These are phyloP conservation scores for Phaeotremella fagi DNA, from an alignment of 768 basidiomycete species.

Conservation along the genomic window DNA sequence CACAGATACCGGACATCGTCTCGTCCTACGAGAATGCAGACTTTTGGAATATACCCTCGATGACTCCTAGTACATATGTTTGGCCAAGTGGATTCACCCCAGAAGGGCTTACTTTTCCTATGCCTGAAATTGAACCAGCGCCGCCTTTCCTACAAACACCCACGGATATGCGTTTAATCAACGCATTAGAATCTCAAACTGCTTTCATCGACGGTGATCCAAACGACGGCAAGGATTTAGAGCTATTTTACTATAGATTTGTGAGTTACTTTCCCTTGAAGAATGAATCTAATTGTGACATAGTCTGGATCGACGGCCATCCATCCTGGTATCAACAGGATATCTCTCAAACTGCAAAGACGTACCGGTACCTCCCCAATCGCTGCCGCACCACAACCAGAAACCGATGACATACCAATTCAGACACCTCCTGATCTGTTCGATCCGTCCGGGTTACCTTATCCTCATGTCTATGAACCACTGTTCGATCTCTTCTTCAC, in stretches of 20 bases:
- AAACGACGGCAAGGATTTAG: conserved; percentile 37
- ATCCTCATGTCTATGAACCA: conserved; percentile 31
- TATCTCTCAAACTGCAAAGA: conserved; percentile 41
- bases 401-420: conserved; percentile 6
- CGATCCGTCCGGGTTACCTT: conserved; percentile 39
- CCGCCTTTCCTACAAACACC: conserved; percentile 1
- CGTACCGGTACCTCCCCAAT: conserved; percentile 28
- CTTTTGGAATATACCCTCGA: conserved; percentile 13
- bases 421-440: conserved; percentile 21
- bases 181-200: conserved; percentile 29
- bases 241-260: conserved; percentile 45
- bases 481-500: conserved; percentile 39
- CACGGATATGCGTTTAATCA: conserved; percentile 29
- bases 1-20: too few relatives aligned
- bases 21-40: neutral
- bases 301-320: conserved; percentile 45
- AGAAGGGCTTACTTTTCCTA: neutral
- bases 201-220: conserved; percentile 44
- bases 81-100: conserved; percentile 35
- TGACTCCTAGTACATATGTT: conserved; percentile 21
- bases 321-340: conserved; percentile 46
- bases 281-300: neutral
- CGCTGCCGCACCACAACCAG: conserved; percentile 30
- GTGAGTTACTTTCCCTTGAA: conserved; percentile 19
- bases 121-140: conserved; percentile 4